Evolutionary conservation across 106 monocot genomes (phyloP), one percentile per base, ranked within the genome.

Genomic region (Acorus calamus): DNA sequence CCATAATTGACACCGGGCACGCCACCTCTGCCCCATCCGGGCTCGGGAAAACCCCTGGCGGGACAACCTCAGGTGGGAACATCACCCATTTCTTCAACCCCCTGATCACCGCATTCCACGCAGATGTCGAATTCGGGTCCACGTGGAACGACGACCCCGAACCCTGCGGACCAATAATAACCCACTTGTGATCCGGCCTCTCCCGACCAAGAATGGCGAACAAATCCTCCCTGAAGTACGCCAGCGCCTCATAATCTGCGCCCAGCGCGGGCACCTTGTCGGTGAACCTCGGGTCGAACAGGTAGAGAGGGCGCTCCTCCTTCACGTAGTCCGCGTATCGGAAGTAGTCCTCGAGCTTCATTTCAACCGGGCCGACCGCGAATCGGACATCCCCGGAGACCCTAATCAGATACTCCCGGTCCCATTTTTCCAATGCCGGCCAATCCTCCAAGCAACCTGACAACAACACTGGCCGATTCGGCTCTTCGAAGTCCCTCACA

Each of bases 101-200:
- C 57, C 49, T 83, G 49, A 98, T 72, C 56, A 98, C 79, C 2
- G 92, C 98, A 74, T 98, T 98, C 98, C 98, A 98, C 10, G 98
- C 98, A 7, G 92, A 98, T 1, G 98, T 98, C 2, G 92, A 91
- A 57, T 98, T 98, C 0, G 98, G 98, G 62, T 98, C 98, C 1
- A 98, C 92, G 65, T 98, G 98, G 65, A 98, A 98, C 4, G 98
- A 98, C 0, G 98, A 98, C 7, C 98, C 98, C 3, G 98, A 98
- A 5, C 98, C 98, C 0, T 85, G 66, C 4, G 98, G 92, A 13
- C 98, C 98, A 11, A 92, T 83, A 44, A 98, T 98, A 44, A 92
- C 54, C 98, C 98, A 98, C 66, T 88, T 57, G 60, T 85, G 76
- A 52, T 98, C 92, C 5, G 98, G 98, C 53, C 98, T 65, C 61